Evolutionary conservation across 495 filamentous ascomycete species (phyloP).

Genomic region (Cryomyces minteri): DNA sequence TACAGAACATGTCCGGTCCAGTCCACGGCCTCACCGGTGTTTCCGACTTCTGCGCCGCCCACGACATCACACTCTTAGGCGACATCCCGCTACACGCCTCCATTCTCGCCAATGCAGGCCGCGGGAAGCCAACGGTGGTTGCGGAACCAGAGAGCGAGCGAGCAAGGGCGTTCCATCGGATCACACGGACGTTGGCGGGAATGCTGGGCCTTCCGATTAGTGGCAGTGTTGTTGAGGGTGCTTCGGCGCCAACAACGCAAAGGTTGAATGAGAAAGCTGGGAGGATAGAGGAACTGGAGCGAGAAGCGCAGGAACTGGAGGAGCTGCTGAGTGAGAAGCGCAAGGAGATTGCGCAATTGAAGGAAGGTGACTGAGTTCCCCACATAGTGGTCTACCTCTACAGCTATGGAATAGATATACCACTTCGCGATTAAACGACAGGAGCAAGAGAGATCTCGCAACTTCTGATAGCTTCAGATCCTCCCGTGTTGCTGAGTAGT

Average conservation of each 20-base stretch:
- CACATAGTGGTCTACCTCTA: too few relatives aligned
- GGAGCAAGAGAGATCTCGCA: too few relatives aligned
- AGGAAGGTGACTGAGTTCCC: too few relatives aligned
- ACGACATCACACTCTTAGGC: conserved; percentile 59
- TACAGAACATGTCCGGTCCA: conserved; percentile 90
- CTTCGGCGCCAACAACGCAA: not conserved
- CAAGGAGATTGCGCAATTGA: too few relatives aligned
- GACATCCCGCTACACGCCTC: conserved; percentile 77
- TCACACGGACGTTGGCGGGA: not conserved
- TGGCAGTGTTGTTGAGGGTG: not conserved
- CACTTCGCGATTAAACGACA: too few relatives aligned
- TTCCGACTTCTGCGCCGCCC: conserved; percentile 36
- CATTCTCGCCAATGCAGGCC: conserved; percentile 80
- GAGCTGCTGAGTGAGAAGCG: too few relatives aligned
- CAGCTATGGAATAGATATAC: too few relatives aligned
- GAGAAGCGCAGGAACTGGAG: too few relatives aligned
- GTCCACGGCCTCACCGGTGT: conserved; percentile 53
- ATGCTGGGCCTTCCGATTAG: not conserved
- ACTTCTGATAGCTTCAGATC: too few relatives aligned
- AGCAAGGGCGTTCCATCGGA: conserved; percentile 40
- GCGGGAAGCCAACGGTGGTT: conserved; percentile 80
- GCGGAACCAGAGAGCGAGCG: conserved; percentile 56
- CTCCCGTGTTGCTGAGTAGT: too few relatives aligned
- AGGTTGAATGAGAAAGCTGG: not conserved
- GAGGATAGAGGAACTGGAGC: too few relatives aligned